These are phyloP conservation scores for Dovyalis caffra DNA, from an alignment of 345 rosid species.

Conservation along the genomic window DNA sequence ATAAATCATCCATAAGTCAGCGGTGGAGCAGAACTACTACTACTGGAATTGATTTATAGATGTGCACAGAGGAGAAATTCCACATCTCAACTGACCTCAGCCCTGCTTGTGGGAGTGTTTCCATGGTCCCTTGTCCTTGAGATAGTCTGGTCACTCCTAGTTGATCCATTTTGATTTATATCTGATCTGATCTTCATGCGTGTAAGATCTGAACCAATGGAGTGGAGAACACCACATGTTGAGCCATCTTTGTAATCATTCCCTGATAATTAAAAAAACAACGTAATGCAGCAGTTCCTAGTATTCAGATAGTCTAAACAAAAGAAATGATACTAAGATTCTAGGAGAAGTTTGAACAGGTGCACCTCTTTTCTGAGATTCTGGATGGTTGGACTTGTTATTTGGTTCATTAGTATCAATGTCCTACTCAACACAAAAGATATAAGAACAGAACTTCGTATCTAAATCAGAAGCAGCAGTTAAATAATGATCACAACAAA, in stretches of 20 bases:
- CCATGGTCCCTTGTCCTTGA: slow-evolving; percentile 50
- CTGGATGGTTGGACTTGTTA: slow-evolving; percentile 26
- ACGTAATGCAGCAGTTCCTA: neutral
- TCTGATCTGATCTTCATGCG: slow-evolving; percentile 74
- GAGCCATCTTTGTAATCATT: slow-evolving; percentile 52
- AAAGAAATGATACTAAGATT: neutral
- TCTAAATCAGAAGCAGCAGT: neutral
- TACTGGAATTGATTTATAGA: neutral
- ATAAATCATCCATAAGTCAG: slow-evolving; percentile 2
- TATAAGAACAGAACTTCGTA: neutral
- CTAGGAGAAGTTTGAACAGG: neutral
- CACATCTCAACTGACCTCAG: slow-evolving; percentile 46
- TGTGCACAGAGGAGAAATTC: neutral
- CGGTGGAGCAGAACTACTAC: neutral
- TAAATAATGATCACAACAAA: neutral
- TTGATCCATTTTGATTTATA: slow-evolving; percentile 47
- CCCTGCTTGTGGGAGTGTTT: slow-evolving; percentile 72
- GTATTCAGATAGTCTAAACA: neutral
- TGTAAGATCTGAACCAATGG: slow-evolving; percentile 90
- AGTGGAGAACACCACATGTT: slow-evolving; percentile 82
- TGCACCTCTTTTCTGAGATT: slow-evolving; percentile 35
- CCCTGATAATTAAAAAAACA: slow-evolving; percentile 30
- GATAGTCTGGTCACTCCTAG: slow-evolving; percentile 57
- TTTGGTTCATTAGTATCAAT: slow-evolving; percentile 39
- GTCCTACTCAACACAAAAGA: slow-evolving; percentile 45